Evolutionary conservation across 2,329 filamentous ascomycete species (phyloP).

Genomic region (Septoria petroselini): DNA sequence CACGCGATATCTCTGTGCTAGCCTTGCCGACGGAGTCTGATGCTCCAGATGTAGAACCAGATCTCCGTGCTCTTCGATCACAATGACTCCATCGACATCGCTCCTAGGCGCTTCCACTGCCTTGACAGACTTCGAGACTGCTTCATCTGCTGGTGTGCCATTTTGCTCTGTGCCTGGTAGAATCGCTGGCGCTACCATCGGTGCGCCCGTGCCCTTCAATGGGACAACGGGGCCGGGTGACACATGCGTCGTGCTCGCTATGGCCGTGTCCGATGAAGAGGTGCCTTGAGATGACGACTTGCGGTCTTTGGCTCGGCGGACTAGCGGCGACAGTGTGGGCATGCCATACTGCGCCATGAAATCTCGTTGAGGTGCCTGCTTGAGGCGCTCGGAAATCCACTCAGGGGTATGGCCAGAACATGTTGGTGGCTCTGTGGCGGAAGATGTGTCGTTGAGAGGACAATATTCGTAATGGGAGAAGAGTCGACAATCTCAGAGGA

Average conservation of each 20-base stretch:
- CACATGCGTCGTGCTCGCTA: constrained; percentile 24
- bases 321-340: constrained; percentile 8
- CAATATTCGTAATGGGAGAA: neutral
- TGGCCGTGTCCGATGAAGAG: constrained; percentile 1
- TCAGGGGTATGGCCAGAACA: constrained; percentile 54
- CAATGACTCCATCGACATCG: constrained; percentile 39
- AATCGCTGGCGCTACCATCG: neutral
- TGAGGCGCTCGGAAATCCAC: constrained; percentile 1
- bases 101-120: neutral
- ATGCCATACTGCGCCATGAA: constrained; percentile 18
- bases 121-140: too few relatives aligned
- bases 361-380: constrained; percentile 1
- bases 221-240: neutral
- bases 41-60: constrained; percentile 65
- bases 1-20: constrained; percentile 63
- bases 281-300: neutral
- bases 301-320: constrained; percentile 1
- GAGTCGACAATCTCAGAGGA: neutral
- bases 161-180: neutral
- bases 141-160: neutral
- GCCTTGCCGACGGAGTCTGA: constrained; percentile 52
- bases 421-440: constrained; percentile 27
- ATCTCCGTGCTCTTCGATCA: constrained; percentile 59
- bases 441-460: neutral
- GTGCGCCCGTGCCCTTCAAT: neutral